Base-by-base conservation (phyloP, 2,329 filamentous ascomycete genomes). In the Fusarium citri region DNA sequence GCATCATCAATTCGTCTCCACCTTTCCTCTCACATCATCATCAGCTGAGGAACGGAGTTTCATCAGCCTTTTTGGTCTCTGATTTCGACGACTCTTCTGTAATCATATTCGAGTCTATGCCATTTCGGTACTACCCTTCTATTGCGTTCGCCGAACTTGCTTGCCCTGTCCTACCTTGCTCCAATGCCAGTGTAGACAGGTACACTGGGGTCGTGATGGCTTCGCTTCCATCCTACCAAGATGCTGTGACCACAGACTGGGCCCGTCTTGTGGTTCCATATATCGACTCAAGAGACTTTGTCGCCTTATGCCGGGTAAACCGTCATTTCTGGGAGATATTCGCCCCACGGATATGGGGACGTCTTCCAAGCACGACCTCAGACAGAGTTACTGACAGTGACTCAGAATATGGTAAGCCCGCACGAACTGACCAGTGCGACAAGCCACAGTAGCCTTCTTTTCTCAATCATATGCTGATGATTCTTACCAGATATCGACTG, bases 301-400 rank as follows among this genome's bases (percentile, higher is more conserved):
- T 78, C 25, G 75, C 76, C 10, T 81, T 88, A 45, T 87, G 85
- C 71, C 81, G 82, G 40, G 86, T 88, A 12, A 83, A 79, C 49
- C 77, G 71, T 42, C 81, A 78, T 12, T 87, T 86, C 69, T 82
- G 84, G 78, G 59, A 69, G 43, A 76, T 82, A 22, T 88, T 89
- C 72, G 83, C 83, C 7, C 84, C 85, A 22, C 82, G 79, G 7
- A 76, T 89, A 20, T 89, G 87, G 87, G 79, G 79, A 64, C 83
- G 88, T 71, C 80, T 86, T 14, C 73, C 88, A 20, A 72, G 14
- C 34, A 53, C 34, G 18, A 26, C 77, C 20, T 74, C 80, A 3
- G 78, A 79, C 25, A 78, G 81, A 64, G 74, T 66, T 3, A 76
- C 82, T 11, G 82, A 82, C 8, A 72, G 85, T 25, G 80, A 83